phyloP scores from a whole-genome alignment of 2,329 filamentous ascomycete genomes.

The Bimuria novae-zelandiae region DNA sequence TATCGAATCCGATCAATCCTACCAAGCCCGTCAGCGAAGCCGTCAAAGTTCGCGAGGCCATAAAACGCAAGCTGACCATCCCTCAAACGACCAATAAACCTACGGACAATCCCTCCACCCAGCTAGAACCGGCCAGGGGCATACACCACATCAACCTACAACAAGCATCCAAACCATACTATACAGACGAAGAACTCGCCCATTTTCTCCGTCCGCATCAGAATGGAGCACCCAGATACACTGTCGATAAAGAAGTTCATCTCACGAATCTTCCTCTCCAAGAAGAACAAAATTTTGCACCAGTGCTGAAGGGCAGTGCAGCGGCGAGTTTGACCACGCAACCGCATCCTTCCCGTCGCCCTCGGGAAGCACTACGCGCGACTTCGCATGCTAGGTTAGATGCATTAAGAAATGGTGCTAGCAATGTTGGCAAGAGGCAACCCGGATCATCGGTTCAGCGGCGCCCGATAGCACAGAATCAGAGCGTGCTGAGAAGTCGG shows the following conservation, averaged over 20 bases:
- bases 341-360: not conserved
- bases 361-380: not conserved
- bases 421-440: not conserved
- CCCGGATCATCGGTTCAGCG: not conserved
- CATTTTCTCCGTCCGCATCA: not conserved
- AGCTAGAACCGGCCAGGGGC: no score
- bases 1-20: no score
- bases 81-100: no score
- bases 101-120: not conserved
- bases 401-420: no score
- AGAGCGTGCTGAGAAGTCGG: not conserved
- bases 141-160: not conserved
- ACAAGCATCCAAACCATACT: no score
- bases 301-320: not conserved
- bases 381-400: not conserved
- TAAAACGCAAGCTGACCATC: no score
- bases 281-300: not conserved
- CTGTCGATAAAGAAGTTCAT: not conserved
- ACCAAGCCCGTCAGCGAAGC: no score
- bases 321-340: not conserved
- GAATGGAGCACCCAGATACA: no score
- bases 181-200: no score
- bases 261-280: not conserved
- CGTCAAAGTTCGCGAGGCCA: no score
- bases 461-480: not conserved